Evolutionary conservation across 495 filamentous ascomycete species (phyloP), one percentile per base, ranked within the genome.

Genomic region (Tuber indicum): DNA sequence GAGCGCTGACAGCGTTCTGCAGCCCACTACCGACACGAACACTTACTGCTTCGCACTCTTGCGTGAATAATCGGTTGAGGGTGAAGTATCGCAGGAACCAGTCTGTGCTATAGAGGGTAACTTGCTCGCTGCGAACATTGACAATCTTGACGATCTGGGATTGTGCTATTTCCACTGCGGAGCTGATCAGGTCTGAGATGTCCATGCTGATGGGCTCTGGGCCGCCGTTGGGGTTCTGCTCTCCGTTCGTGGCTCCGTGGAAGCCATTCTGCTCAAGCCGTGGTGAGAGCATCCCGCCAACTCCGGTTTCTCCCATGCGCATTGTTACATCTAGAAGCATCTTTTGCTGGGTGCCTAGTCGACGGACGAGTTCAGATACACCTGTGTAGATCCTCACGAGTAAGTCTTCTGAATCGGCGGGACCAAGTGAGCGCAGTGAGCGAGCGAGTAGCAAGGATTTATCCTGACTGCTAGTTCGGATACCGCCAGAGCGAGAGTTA

Each of bases 31-130:
- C 94, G 74, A 93, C 91, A 74, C 96, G 89, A 4, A 96, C 96
- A 21, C 93, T 97, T 23, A 98, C 93, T 5, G 96, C 93, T 84
- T 99, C 96, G 81, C 96, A 99, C 83, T 99, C 96, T 80, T 97
- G 96, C 12, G 93, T 93, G 82, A 98, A 99, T 39, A 97, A 89
- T 42, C 94, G 89, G 79, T 98, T 98, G 32, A 99, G 89, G 12
- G 90, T 94, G 83, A 98, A 97, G 82, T 98, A 98, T 73, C 93
- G 90, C 41, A 98, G 83, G 83, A 99, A 98, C 77, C 78, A 78
- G n/a, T 81, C 81, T 10, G 75, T 76, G 0, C 76, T 66, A 45
- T 83, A 83, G 1, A 72, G 42, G 23, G 81, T 71, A 23, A 83
- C 81, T 70, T 83, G 81, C 79, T 97, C 94, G 0, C 92, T 91